Evolutionary conservation across 768 basidiomycete species (phyloP).

Genomic region (Scleroderma bovista): DNA sequence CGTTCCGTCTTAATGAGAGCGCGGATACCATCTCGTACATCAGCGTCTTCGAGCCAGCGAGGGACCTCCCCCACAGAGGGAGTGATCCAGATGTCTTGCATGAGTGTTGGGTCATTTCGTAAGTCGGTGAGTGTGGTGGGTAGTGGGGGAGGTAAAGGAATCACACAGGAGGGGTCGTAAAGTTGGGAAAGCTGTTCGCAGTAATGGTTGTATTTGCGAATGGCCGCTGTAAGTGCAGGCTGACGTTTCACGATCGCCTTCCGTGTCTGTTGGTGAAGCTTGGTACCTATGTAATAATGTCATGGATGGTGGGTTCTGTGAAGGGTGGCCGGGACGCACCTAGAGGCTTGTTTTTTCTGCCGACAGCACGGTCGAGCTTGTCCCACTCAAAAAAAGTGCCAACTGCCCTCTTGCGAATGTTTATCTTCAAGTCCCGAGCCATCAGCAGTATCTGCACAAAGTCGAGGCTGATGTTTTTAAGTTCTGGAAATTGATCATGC

Average conservation of each 20-base stretch:
- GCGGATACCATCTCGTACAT: slow-evolving; percentile 27
- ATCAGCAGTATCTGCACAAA: slow-evolving; percentile 30
- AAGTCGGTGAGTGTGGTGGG: slow-evolving; percentile 24
- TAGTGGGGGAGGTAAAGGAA: slow-evolving; percentile 31
- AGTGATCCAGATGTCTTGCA: slow-evolving; percentile 36
- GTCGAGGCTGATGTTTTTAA: slow-evolving; percentile 22
- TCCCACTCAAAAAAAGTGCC: slow-evolving; percentile 36
- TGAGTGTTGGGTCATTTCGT: slow-evolving; percentile 13
- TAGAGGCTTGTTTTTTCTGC: slow-evolving; percentile 21
- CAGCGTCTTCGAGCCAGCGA: slow-evolving; percentile 30
- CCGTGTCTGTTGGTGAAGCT: slow-evolving; percentile 26
- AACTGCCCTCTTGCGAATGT: slow-evolving; percentile 30
- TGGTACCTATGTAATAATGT: slow-evolving; percentile 19
- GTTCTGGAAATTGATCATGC: slow-evolving; percentile 27
- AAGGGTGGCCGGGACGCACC: slow-evolving; percentile 12
- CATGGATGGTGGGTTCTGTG: slow-evolving; percentile 14
- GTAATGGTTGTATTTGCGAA: slow-evolving; percentile 26
- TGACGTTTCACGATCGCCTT: slow-evolving; percentile 23
- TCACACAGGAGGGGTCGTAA: slow-evolving; percentile 13
- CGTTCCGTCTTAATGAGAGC: slow-evolving; percentile 22
- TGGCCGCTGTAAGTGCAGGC: slow-evolving; percentile 13
- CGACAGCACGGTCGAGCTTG: slow-evolving; percentile 29
- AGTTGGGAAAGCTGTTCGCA: slow-evolving; percentile 18
- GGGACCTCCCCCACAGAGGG: slow-evolving; percentile 10
- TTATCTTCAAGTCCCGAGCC: slow-evolving; percentile 35